Conservation (phyloP, 140 eudicot genomes). For the Senecio squalidus region DNA sequence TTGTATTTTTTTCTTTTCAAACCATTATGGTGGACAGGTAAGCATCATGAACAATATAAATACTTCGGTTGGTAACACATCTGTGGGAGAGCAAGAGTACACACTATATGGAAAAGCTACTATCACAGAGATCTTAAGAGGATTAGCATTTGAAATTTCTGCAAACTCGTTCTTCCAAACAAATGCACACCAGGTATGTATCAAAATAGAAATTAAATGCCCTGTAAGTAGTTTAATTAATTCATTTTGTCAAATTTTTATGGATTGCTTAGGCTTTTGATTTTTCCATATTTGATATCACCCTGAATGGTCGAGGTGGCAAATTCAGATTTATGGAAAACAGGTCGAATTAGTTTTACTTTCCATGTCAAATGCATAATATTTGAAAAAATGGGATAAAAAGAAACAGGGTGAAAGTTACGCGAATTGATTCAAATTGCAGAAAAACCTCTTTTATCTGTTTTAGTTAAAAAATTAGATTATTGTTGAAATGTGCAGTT, state of each 20-base stretch:
- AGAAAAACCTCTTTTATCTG: too few species aligned
- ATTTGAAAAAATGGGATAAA: too few species aligned
- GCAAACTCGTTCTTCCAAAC: slow-evolving; percentile 97
- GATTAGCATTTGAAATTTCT: slow-evolving; percentile 80
- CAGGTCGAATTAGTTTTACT: background rate
- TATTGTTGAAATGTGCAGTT: too few species aligned
- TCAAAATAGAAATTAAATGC: background rate
- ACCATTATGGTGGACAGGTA: slow-evolving; percentile 37
- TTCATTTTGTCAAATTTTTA: background rate
- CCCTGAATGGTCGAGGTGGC: background rate
- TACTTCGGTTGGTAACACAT: slow-evolving; percentile 83
- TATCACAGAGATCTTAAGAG: slow-evolving; percentile 72
- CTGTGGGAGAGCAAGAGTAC: slow-evolving; percentile 89
- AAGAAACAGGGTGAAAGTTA: too few species aligned
- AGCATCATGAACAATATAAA: slow-evolving; percentile 91
- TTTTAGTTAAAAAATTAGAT: too few species aligned
- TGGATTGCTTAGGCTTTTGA: slow-evolving; percentile 2
- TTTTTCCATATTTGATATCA: background rate
- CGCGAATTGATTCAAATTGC: too few species aligned
- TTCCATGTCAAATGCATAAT: too few species aligned
- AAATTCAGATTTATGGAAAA: background rate
- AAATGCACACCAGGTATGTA: slow-evolving; percentile 78
- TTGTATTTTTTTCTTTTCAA: background rate
- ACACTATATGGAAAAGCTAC: slow-evolving; percentile 70
- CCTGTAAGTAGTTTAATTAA: background rate